Base-by-base conservation (phyloP, 345 rosid species). In the Salix koriyanagi region DNA sequence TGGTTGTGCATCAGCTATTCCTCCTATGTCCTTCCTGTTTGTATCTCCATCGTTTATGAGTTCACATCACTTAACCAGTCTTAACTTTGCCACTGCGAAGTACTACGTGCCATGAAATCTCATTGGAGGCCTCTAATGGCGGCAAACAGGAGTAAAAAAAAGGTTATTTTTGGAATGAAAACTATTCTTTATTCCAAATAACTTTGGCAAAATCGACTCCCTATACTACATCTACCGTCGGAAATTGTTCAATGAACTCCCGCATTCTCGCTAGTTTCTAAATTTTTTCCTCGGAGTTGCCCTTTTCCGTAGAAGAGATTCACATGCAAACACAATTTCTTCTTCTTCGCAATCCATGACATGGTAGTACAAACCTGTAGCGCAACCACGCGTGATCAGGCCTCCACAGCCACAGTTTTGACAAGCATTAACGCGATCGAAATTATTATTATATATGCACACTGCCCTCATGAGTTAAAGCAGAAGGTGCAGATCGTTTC, bases 301-400 rank as follows among this genome's bases (percentile, higher is more conserved):
- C 12, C 10, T 56, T 21, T 56, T 9, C n/a, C 4, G 3, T n/a
- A 56, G 36, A 34, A 56, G 21, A 56, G 26, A n/a, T 56, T 10
- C 62, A 54, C 1, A 8, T n/a, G 0, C 26, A 21, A 23, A n/a
- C 5, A n/a, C 62, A 0, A 21, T 56, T 56, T 56, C 62, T 56
- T 9, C 62, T 10, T 9, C 62, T 23, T 56, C 11, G 62, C 26
- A n/a, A 8, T 21, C 26, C 13, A n/a, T n/a, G 62, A 56, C 0
- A 56, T 54, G 60, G 21, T 7, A 6, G 25, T 7, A 8, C 60
- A 54, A 54, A 54, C 2, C 60, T 7, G 7, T 7, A 19, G 60
- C 2, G 9, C 16, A 32, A 69, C 48, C 76, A 75, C 76, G 83
- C 79, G 32, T 54, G 69, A 56, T 52, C 39, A 10, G 30, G 41